These are phyloP conservation scores for Oryza longistaminata DNA, from an alignment of 176 grass and related monocot species.

Conservation along the genomic window DNA sequence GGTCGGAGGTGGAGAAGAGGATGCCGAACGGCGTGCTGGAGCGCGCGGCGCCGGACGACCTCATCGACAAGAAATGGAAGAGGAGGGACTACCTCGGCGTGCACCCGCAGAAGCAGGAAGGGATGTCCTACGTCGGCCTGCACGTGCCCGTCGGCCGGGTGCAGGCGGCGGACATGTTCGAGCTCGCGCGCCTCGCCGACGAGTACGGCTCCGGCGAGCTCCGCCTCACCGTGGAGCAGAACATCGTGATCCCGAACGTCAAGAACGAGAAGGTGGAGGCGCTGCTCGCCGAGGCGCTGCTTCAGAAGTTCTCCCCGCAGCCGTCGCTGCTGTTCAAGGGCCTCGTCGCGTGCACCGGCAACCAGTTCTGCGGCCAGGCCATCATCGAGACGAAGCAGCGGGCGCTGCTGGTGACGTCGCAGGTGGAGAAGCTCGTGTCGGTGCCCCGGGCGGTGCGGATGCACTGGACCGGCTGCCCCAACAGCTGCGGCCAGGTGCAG, in stretches of 20 bases:
- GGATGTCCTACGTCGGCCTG: slow-evolving; percentile 69
- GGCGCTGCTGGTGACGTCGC: slow-evolving; percentile 72
- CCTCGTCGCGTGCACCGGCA: slow-evolving; percentile 84
- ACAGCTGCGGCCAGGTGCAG: slow-evolving; percentile 95
- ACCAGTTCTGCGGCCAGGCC: slow-evolving; percentile 94
- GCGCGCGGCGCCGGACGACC: slow-evolving; percentile 52
- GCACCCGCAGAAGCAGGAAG: slow-evolving; percentile 80
- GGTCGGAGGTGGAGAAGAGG: slow-evolving; percentile 82
- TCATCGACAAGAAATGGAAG: slow-evolving; percentile 68
- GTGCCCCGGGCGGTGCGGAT: slow-evolving; percentile 62
- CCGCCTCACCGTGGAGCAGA: slow-evolving; percentile 92
- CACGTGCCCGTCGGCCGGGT: slow-evolving; percentile 73
- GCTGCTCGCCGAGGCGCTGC: slow-evolving; percentile 68
- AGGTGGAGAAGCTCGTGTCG: slow-evolving; percentile 71
- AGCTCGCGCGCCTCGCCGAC: slow-evolving; percentile 77
- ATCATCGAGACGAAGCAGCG: slow-evolving; percentile 93
- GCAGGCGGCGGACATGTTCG: slow-evolving; percentile 81
- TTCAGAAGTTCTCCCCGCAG: slow-evolving; percentile 58
- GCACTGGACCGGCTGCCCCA: slow-evolving; percentile 86
- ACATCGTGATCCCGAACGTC: slow-evolving; percentile 88
- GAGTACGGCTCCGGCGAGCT: slow-evolving; percentile 82
- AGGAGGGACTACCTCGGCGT: slow-evolving; percentile 75
- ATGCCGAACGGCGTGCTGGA: slow-evolving; percentile 63
- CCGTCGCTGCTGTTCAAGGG: slow-evolving; percentile 71
- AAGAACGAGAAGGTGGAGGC: slow-evolving; percentile 42